phyloP scores from a whole-genome alignment of 495 filamentous ascomycete species.

The Elaphomyces granulatus region DNA sequence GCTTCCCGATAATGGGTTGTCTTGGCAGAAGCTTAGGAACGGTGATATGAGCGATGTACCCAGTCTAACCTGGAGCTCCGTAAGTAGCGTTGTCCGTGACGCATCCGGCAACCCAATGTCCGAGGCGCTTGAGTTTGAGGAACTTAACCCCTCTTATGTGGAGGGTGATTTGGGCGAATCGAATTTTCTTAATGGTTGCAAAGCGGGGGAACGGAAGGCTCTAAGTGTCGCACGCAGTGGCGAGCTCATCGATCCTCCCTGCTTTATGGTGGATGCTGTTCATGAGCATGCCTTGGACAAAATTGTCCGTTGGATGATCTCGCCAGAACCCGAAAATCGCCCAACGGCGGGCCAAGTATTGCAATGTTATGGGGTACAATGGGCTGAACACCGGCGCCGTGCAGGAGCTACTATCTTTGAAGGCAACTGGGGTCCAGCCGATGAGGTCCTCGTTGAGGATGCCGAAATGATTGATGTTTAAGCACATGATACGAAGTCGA shows the following conservation, averaged over 20 bases:
- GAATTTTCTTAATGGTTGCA: constrained; percentile 17
- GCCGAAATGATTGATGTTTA: constrained; percentile 62
- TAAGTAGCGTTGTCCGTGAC: constrained; percentile 55
- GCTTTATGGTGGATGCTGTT: constrained; percentile 65
- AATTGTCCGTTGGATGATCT: constrained; percentile 82
- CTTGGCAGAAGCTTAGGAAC: constrained; percentile 74
- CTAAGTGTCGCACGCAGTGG: constrained; percentile 32
- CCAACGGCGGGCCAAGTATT: constrained; percentile 64
- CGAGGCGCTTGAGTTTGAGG: constrained; percentile 33
- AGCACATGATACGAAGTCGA: constrained; percentile 12
- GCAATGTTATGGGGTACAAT: constrained; percentile 49
- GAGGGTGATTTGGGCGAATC: constrained; percentile 28
- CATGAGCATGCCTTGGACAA: constrained; percentile 62
- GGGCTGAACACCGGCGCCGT: constrained; percentile 57
- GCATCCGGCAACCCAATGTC: constrained; percentile 53
- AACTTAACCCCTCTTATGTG: constrained; percentile 36
- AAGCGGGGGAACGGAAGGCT: constrained; percentile 16
- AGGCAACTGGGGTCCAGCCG: constrained; percentile 84
- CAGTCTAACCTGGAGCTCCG: constrained; percentile 63
- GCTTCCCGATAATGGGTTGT: constrained; percentile 78
- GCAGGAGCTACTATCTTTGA: constrained; percentile 86
- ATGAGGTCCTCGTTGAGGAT: constrained; percentile 54
- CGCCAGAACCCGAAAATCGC: constrained; percentile 53
- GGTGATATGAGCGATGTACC: constrained; percentile 80
- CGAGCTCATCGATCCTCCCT: constrained; percentile 62